These are phyloP conservation scores for barley (Hordeum vulgare) DNA, from an alignment of 176 grass and related monocot genomes.

Conservation along the genomic window DNA sequence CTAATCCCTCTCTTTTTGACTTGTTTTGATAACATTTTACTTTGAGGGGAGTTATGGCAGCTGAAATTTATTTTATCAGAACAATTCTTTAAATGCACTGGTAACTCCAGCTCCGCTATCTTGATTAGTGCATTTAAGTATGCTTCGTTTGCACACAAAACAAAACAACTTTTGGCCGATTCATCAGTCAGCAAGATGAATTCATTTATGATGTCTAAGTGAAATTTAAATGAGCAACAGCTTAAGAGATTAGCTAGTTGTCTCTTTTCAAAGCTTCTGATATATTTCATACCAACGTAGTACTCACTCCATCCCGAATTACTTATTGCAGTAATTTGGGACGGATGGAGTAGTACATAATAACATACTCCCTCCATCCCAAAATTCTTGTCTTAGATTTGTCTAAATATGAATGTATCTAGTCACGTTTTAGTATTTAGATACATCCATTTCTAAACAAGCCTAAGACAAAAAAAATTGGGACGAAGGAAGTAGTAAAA, in stretches of 20 bases:
- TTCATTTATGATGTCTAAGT: background rate
- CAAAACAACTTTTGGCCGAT: background rate
- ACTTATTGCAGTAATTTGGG: too few relatives aligned
- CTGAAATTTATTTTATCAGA: background rate
- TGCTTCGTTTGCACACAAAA: background rate
- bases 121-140: background rate
- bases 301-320: too few relatives aligned
- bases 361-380: too few relatives aligned
- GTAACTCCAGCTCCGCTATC: background rate
- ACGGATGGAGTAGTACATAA: too few relatives aligned
- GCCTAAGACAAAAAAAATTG: too few relatives aligned
- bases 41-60: background rate
- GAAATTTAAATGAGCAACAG: background rate
- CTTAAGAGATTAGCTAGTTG: background rate
- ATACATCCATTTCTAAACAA: too few relatives aligned
- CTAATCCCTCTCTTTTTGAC: background rate
- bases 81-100: background rate
- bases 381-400: too few relatives aligned
- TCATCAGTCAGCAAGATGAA: constrained; percentile 7
- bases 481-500: too few relatives aligned
- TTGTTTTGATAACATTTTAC: background rate
- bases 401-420: too few relatives aligned
- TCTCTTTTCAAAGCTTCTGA: background rate
- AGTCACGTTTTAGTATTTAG: too few relatives aligned
- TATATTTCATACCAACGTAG: background rate